phyloP scores from a whole-genome alignment of 1,284 basidiomycete species.

The Chiua sp. region DNA sequence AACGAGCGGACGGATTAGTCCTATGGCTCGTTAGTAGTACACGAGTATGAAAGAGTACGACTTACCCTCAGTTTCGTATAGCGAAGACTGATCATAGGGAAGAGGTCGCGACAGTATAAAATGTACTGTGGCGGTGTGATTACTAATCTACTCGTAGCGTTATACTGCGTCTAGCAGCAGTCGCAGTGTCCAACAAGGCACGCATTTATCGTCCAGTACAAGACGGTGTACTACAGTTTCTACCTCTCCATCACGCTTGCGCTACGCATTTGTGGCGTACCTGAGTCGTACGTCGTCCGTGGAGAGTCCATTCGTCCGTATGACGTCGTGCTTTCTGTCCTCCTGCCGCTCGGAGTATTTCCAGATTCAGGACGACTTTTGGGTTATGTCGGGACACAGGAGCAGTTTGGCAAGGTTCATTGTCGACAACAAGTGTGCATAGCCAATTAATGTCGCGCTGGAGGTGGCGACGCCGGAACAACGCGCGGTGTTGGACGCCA shows the following conservation, averaged over 20 bases:
- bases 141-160: too few species aligned
- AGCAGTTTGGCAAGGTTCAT: constrained; percentile 97
- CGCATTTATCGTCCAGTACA: constrained; percentile 95
- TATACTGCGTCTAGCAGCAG: too few species aligned
- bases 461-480: constrained; percentile 59
- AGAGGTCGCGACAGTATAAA: too few species aligned
- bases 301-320: constrained; percentile 62
- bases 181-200: too few species aligned
- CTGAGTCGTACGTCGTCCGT: constrained; percentile 50
- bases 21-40: too few species aligned
- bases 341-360: constrained; percentile 98
- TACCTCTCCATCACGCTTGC: constrained; percentile 98
- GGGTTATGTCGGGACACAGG: constrained; percentile 90
- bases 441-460: constrained; percentile 94
- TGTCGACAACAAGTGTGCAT: constrained; percentile 98
- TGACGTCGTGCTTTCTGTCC: constrained; percentile 81
- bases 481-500: constrained; percentile 67
- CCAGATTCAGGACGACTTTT: constrained; percentile 99
- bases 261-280: constrained; percentile 82
- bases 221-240: constrained; percentile 99
- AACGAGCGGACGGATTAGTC: too few species aligned
- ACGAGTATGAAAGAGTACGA: too few species aligned
- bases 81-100: too few species aligned
- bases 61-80: too few species aligned
- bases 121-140: too few species aligned